Conservation (phyloP, 1,139 yeast species). For the Chernovozyma sophiae-reginae region DNA sequence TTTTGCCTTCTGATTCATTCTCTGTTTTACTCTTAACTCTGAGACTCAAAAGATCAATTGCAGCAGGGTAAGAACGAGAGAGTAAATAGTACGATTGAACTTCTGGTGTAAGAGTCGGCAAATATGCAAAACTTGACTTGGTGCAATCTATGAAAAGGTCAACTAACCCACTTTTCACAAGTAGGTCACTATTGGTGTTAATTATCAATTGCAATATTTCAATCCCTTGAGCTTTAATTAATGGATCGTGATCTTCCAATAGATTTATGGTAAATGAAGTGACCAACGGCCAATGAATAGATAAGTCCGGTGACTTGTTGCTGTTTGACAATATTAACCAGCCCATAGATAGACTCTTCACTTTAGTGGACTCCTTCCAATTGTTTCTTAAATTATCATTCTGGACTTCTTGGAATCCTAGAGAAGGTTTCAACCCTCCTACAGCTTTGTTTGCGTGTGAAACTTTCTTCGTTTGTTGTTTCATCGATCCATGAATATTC, state of each 20-base stretch:
- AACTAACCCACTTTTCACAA: constrained; percentile 37
- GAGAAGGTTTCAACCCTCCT: constrained; percentile 24
- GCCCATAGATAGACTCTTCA: constrained; percentile 23
- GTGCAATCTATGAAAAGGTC: constrained; percentile 40
- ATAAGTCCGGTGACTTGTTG: neutral
- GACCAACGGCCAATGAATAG: constrained; percentile 37
- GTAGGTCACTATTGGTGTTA: constrained; percentile 10
- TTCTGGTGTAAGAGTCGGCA: constrained; percentile 44
- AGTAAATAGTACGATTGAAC: constrained; percentile 20
- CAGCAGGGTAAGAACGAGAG: constrained; percentile 21
- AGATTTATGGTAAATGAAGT: constrained; percentile 49
- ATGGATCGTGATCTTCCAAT: constrained; percentile 47
- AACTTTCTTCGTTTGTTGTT: neutral
- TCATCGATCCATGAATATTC: neutral
- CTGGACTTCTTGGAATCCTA: constrained; percentile 18
- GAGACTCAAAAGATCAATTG: constrained; percentile 11
- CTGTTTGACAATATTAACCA: constrained; percentile 21
- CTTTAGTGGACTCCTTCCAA: constrained; percentile 30
- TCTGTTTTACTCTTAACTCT: constrained; percentile 3
- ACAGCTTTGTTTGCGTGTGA: neutral
- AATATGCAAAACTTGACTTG: constrained; percentile 36
- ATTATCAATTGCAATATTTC: constrained; percentile 24
- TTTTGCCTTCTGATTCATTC: neutral
- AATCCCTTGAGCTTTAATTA: constrained; percentile 42
- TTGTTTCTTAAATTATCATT: constrained; percentile 17